Evolutionary conservation across 2,329 filamentous ascomycete species (phyloP), one percentile per base, ranked within the genome.

Genomic region (Catunica adiposa): DNA sequence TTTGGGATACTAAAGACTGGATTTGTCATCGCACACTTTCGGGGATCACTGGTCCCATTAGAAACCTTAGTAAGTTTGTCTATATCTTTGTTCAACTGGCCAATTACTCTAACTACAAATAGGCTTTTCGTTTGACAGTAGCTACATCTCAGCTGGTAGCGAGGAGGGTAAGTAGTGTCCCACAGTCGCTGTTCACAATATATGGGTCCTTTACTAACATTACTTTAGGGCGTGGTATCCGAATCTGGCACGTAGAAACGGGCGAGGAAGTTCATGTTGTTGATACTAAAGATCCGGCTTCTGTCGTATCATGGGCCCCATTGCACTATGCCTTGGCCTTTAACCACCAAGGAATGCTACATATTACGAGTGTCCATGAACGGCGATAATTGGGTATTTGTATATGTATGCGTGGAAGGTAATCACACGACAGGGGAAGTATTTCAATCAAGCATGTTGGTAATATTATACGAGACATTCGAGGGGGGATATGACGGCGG

Each of bases 1-100:
- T 90, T 2, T 90, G 85, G 82, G 84, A 89, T 63, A 89, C 85
- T 2, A 74, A 75, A 42, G 81, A 86, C 61, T 89, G 84, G 83
- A 79, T 86, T 56, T 89, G 84, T 64, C 77, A 82, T 63, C 76
- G 82, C 59, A 87, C 84, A 1, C 72, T 89, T 44, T 80, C 80
- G 37, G 75, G 78, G 62, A 83, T 86, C 71, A 74, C 76, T 8
- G 83, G 83, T 1, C 79, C 84, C 2, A 80, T 89, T 26, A 76
- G 79, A 63, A 85, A 78, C 64, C 73, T 89, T 56, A 80, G 77
- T 80, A 66, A 59, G 75, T 69, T 51, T 48, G n/a, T 40, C 25
- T 23, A 22, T 34, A 31, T 37, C 11, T 15, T 44, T 44, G 40
- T 44, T 3, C 15, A 17, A n/a, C 40, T 22, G 11, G 8, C 11